A percentile compares a stretch with the other conserved stretches of the same genome.
phyloP scores from a whole-genome alignment of 345 rosid genomes.

The Pseudoturritis turrita region DNA sequence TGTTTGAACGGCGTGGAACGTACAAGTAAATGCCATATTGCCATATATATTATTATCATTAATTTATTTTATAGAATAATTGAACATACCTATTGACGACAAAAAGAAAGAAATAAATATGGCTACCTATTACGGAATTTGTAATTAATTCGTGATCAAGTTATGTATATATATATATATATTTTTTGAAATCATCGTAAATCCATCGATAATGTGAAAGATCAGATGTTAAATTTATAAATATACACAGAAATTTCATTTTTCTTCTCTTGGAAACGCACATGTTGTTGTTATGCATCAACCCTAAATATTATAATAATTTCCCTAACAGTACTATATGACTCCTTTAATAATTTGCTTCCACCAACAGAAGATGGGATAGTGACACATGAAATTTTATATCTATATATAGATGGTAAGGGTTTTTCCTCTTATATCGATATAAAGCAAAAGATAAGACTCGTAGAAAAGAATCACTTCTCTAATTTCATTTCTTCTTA shows the following conservation, averaged over 20 bases:
- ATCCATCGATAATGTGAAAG: not conserved
- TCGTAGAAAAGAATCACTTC: not conserved
- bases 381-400: constrained; percentile 2
- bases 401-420: constrained; percentile 11
- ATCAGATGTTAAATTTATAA: not conserved
- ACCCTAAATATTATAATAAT: constrained; percentile 8
- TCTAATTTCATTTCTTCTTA: constrained; percentile 8
- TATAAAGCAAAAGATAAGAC: constrained; percentile 11
- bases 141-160: not conserved
- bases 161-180: not conserved
- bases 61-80: not conserved
- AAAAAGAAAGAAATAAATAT: not conserved
- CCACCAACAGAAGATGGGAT: constrained; percentile 13
- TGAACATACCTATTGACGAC: not conserved
- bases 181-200: not conserved
- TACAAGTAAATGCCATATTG: not conserved
- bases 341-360: constrained; percentile 22
- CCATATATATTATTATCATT: not conserved
- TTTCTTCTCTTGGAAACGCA: not conserved
- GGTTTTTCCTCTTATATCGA: not conserved
- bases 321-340: not conserved
- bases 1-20: constrained; percentile 9
- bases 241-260: not conserved
- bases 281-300: not conserved
- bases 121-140: not conserved